These are phyloP conservation scores for Umbelopsis isabellina DNA, from an alignment of 192 early-diverging fungal genomes.

Conservation along the genomic window DNA sequence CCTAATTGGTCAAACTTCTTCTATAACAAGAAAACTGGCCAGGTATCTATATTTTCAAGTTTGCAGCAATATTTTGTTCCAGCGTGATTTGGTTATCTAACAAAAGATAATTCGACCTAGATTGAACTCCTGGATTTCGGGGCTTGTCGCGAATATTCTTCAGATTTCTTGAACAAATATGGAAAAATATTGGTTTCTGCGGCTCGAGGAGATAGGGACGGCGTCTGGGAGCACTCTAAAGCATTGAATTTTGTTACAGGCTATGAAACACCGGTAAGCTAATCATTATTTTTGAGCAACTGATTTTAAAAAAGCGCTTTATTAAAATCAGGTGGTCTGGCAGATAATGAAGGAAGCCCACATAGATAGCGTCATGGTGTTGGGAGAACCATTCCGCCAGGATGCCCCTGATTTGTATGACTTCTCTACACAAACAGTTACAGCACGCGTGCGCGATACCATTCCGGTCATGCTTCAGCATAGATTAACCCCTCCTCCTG, in stretches of 20 bases:
- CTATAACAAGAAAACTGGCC: slow-evolving; percentile 68
- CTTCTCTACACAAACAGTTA: slow-evolving; percentile 85
- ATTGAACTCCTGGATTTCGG: slow-evolving; percentile 96
- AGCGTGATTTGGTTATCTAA: neutral
- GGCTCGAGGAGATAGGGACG: slow-evolving; percentile 70
- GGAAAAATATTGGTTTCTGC: slow-evolving; percentile 75
- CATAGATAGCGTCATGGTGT: slow-evolving; percentile 81
- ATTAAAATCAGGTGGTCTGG: neutral
- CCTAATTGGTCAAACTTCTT: slow-evolving; percentile 99
- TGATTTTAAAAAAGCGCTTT: neutral
- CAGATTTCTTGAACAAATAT: slow-evolving; percentile 79
- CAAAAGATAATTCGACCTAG: slow-evolving; percentile 2
- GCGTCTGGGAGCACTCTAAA: slow-evolving; percentile 72
- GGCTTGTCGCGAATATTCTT: slow-evolving; percentile 79
- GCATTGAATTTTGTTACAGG: slow-evolving; percentile 94
- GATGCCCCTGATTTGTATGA: slow-evolving; percentile 64
- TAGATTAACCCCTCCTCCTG: slow-evolving; percentile 95
- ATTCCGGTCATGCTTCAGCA: slow-evolving; percentile 97
- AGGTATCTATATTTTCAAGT: slow-evolving; percentile 27
- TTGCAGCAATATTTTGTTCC: neutral
- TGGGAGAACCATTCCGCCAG: slow-evolving; percentile 82
- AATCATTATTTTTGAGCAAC: neutral
- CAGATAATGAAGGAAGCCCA: slow-evolving; percentile 87
- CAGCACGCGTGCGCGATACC: slow-evolving; percentile 75
- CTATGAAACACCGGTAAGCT: slow-evolving; percentile 76